Conservation (phyloP, 176 grass and related monocot genomes). For the Carex cristatella region DNA sequence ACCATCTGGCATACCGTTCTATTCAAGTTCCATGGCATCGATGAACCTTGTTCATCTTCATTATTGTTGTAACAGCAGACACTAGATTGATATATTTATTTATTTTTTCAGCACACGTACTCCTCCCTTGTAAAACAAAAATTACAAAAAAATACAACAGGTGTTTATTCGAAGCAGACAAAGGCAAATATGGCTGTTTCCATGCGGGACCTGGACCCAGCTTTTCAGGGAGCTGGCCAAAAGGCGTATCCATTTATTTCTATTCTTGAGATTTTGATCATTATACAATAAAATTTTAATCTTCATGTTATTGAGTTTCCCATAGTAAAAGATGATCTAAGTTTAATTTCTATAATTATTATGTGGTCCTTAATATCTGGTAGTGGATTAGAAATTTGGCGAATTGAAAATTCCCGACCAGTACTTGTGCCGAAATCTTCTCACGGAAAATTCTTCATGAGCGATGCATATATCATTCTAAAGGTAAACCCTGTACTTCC, state of each 20-base stretch:
- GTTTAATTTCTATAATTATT: slow-evolving; percentile 10
- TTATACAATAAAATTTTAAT: background rate
- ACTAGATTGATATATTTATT: background rate
- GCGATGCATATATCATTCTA: slow-evolving; percentile 83
- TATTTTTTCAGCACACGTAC: slow-evolving; percentile 63
- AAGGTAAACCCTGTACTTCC: slow-evolving; percentile 47
- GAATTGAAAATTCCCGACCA: slow-evolving; percentile 77
- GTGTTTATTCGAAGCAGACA: slow-evolving; percentile 31
- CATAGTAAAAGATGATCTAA: background rate
- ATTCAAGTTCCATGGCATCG: background rate
- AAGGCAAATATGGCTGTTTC: slow-evolving; percentile 75
- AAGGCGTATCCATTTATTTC: slow-evolving; percentile 81
- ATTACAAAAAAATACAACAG: slow-evolving; percentile 26
- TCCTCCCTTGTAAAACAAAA: slow-evolving; percentile 81
- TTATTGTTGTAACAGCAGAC: background rate
- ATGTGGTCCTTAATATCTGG: slow-evolving; percentile 48
- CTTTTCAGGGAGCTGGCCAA: slow-evolving; percentile 80
- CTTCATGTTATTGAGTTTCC: background rate
- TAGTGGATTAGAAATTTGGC: slow-evolving; percentile 98
- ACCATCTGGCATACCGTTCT: background rate
- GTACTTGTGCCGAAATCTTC: slow-evolving; percentile 73
- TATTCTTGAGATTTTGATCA: slow-evolving; percentile 3
- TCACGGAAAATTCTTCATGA: slow-evolving; percentile 79
- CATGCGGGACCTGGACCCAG: slow-evolving; percentile 78
- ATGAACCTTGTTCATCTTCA: background rate